These are phyloP conservation scores for Dimocarpus longan DNA, from an alignment of 345 rosid species.

Conservation along the genomic window DNA sequence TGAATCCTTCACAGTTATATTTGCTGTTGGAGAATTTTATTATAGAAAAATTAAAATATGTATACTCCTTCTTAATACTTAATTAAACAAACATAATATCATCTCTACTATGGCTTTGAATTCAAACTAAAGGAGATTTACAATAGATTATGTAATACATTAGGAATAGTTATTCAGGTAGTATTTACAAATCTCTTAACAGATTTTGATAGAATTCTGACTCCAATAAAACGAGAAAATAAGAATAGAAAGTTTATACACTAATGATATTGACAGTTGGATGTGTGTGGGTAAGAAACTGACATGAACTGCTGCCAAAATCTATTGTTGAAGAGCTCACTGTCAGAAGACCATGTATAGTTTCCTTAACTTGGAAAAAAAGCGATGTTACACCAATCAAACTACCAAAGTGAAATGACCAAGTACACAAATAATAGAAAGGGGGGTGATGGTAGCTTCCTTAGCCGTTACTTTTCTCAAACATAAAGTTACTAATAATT, in stretches of 20 bases:
- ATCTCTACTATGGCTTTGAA: not conserved
- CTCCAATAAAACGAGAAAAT: not conserved
- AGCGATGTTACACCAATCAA: slow-evolving; percentile 37
- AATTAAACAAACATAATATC: too few species aligned
- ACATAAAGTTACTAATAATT: slow-evolving; percentile 40
- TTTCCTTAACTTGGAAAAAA: slow-evolving; percentile 52
- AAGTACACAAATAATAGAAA: slow-evolving; percentile 9
- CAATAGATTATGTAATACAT: too few species aligned
- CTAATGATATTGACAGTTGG: not conserved
- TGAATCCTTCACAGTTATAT: not conserved
- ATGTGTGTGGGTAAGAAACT: not conserved
- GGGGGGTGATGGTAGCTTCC: slow-evolving; percentile 21
- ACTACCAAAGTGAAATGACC: slow-evolving; percentile 26
- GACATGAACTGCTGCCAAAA: not conserved
- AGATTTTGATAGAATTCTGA: too few species aligned
- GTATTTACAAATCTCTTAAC: too few species aligned
- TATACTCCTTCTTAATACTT: not conserved
- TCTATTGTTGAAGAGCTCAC: not conserved
- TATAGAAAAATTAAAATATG: too few species aligned
- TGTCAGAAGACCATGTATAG: not conserved
- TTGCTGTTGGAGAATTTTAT: too few species aligned
- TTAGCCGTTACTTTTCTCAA: slow-evolving; percentile 53
- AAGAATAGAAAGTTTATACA: not conserved
- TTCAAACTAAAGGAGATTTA: not conserved
- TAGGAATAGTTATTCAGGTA: too few species aligned